Base-by-base conservation (phyloP, 345 rosid genomes). In the Salix arbutifolia region DNA sequence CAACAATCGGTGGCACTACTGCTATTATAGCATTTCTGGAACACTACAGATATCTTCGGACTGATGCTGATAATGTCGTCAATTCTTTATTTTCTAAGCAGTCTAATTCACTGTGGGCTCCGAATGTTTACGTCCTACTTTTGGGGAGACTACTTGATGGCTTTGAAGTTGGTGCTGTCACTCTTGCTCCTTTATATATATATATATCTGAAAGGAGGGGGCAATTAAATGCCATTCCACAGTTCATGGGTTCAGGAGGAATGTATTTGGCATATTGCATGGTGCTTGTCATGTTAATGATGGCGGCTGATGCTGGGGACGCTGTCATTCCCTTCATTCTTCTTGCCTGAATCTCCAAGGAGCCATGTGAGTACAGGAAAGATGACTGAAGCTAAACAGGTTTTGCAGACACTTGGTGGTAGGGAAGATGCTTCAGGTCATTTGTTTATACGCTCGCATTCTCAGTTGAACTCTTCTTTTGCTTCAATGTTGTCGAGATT, bases 241-340 rank as follows among this genome's bases (percentile, higher is more conserved):
- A 86, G 78, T 82, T 86, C 74, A 73, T 72, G 50, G 87, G 87
- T 17, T 86, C 85, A 8, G 85, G 78, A 1, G 89, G 89, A 31
- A 86, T 86, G 89, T 86, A 84, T 76, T 16, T 82, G 12, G 80
- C 89, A 1, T 86, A 84, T 35, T 79, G 84, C 56, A 73, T 82
- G 82, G 87, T 84, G 3, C 84, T 86, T 50, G 78, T 79, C 17
- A 82, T 86, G 85, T 86, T 87, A 8, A 35, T 84, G 61, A 66
- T 86, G 89, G 89, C 80, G 89, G 79, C 21, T 86, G 4, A 86
- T 86, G 89, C 89, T 86, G 25, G 89, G 89, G 2, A 77, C 84
- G 53, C 89, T 86, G 44, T 78, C 85, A 13, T 56, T 86, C 44
- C 89, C 58, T 86, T n/a, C n/a, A n/a, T 65, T 84, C 65, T 80